Evolutionary conservation across 2,329 filamentous ascomycete species (phyloP), one percentile per base, ranked within the genome.

Genomic region (Pyrenophora tritici-repentis): DNA sequence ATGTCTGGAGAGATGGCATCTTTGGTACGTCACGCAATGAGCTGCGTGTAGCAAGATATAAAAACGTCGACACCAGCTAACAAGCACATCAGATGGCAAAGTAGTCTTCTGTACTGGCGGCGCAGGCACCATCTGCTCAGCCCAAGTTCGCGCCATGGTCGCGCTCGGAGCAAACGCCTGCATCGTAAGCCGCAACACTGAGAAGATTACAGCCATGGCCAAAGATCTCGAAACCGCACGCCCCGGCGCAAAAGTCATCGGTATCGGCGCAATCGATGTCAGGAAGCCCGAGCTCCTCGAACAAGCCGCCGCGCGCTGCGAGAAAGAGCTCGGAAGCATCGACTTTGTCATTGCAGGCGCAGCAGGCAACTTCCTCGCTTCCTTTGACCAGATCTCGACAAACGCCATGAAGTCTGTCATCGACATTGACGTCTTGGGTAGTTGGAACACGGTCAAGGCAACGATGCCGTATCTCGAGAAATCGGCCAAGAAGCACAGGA

Each of bases 381-480:
- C 93, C 4, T 87, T 97, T 53, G 83, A 87, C 34, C 87, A 87
- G 56, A 83, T 97, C 42, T 91, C 86, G 34, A 77, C 89, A 51
- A 97, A 97, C 70, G 94, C 90, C 3, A 96, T 99, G 85, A 95
- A 92, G 74, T 82, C 90, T 0, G 94, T 99, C 59, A 93, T 97
- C 66, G 94, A 97, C 55, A 99, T 99, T 67, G 94, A 97, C 71
- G 88, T 96, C 2, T 75, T 97, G 31, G 94, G 94, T 26, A 95
- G 90, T 13, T 99, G 89, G 78, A 96, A 97, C 78, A 96, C 91
- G 2, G 81, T 96, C 68, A 97, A 97, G 77, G 91, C 93, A 3
- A 94, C 91, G 1, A 78, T 97, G 29, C 90, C 91, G 0, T 83
- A 96, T 66, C 83, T 99, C 3, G 75, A 91, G 10, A 81, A 85